Conservation (phyloP, 2,329 filamentous ascomycete species). For the Leptoxyphium fumago region DNA sequence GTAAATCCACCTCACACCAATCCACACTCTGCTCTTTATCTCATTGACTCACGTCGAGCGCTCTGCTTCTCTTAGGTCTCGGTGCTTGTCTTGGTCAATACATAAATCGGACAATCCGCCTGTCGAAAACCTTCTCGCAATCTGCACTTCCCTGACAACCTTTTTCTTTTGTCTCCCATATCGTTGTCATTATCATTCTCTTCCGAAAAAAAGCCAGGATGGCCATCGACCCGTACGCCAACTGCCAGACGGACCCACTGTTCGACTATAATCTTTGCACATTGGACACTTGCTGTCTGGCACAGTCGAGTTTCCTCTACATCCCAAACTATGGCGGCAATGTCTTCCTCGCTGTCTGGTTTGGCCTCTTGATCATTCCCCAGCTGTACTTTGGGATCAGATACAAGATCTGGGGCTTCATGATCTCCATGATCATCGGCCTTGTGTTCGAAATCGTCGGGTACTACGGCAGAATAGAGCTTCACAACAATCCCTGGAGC, state of each 20-base stretch:
- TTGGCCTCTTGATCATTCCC: constrained; percentile 32
- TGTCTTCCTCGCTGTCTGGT: constrained; percentile 37
- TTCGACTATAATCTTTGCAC: constrained; percentile 9
- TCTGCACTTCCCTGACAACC: too few relatives aligned
- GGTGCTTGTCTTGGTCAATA: too few relatives aligned
- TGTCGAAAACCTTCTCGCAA: too few relatives aligned
- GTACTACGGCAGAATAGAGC: constrained; percentile 40
- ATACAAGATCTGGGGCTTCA: constrained; percentile 42
- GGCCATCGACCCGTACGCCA: constrained; percentile 8
- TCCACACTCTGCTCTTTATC: too few relatives aligned
- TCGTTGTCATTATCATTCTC: too few relatives aligned
- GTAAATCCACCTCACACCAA: too few relatives aligned
- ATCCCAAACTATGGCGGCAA: constrained; percentile 29
- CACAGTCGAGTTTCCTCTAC: constrained; percentile 35
- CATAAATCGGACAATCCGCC: too few relatives aligned
- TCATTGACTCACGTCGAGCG: too few relatives aligned
- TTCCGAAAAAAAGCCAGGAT: constrained; percentile 1
- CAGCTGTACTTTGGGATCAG: constrained; percentile 36
- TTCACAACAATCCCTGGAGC: constrained; percentile 39
- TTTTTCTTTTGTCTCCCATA: too few relatives aligned
- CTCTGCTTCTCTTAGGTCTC: too few relatives aligned
- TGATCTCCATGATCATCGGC: constrained; percentile 33
- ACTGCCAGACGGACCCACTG: constrained; percentile 7
- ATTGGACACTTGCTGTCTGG: constrained; percentile 16
- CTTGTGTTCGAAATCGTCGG: constrained; percentile 39